A percentile compares a stretch with the other conserved stretches of the same genome.
phyloP scores from a whole-genome alignment of 106 monocot genomes.

The Phalaenopsis aphrodite region DNA sequence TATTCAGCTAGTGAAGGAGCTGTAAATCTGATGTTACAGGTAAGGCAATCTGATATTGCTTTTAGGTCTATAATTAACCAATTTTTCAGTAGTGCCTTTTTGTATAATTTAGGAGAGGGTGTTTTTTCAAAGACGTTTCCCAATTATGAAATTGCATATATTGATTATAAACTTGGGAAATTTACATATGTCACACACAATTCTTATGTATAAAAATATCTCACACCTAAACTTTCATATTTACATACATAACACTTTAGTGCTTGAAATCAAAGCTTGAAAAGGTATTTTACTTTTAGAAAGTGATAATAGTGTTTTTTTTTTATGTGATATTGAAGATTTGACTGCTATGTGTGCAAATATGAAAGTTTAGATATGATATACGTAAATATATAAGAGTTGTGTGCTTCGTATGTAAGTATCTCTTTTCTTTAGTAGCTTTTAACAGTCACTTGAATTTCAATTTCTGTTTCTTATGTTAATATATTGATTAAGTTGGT shows the following conservation, averaged over 20 bases:
- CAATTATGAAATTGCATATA: background rate
- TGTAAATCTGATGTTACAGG: slow-evolving; percentile 97
- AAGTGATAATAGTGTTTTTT: no score
- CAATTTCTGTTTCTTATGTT: background rate
- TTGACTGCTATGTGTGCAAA: no score
- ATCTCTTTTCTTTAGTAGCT: background rate
- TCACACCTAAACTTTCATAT: no score
- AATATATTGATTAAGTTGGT: background rate
- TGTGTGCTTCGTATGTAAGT: no score
- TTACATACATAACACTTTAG: no score
- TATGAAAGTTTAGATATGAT: no score
- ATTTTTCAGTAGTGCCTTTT: background rate
- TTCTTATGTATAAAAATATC: no score
- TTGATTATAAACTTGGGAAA: background rate
- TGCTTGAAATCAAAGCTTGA: no score
- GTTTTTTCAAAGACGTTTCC: background rate
- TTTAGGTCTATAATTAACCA: background rate
- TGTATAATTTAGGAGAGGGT: background rate
- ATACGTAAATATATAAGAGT: no score
- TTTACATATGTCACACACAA: no score
- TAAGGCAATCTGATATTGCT: slow-evolving; percentile 17
- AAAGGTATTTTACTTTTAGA: no score
- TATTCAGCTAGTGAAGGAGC: slow-evolving; percentile 87
- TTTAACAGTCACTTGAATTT: background rate
- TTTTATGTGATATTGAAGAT: no score